Base-by-base conservation (phyloP, 768 basidiomycete genomes). In the Calocera viscosa region DNA sequence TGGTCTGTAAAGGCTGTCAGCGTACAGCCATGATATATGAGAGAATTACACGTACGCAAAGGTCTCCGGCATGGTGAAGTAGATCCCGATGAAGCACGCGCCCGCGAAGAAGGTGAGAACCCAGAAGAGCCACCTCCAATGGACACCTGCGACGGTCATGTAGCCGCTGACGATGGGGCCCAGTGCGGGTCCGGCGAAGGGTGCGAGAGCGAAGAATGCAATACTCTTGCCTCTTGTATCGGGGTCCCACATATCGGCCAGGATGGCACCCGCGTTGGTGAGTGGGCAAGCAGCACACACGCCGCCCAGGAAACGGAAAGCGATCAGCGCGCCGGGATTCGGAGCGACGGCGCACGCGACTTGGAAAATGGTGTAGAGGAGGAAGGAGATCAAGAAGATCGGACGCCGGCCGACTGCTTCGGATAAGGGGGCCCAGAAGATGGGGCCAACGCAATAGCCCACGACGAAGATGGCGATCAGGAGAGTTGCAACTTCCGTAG, bases 1-100 rank as follows among this genome's bases (percentile, higher is more conserved):
- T 1, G 77, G 77, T 85, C 78, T 0, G 87, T 86, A 0, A 5
- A 30, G 2, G 19, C 2, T 28, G 53, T 60, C 26, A 60, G 53
- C 30, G 30, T 7, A 22, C 19, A 2, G 26, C 19, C 43, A 47
- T 19, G 43, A 47, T 10, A 5, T 30, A 16, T 39, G 72, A 43
- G 38, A 72, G 68, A 24, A 67, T 17, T 30, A 40, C 26, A 71
- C 22, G 65, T 67, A 70, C n/a, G 65, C 68, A 39, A 66, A 72
- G 3, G 72, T 73, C 64, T 73, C 72, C 0, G 69, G 72, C 33
- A 72, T 28, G 47, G 71, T 70, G 33, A 68, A 60, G 14, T 63
- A 2, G 30, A 68, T 66, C 38, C 66, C 33, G 24, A 68, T 32
- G 24, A 22, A 28, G 43, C 68, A 68, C 33, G 65, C 38, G 26